phyloP scores from a whole-genome alignment of 805 yeast species.

The Candida silvatica region DNA sequence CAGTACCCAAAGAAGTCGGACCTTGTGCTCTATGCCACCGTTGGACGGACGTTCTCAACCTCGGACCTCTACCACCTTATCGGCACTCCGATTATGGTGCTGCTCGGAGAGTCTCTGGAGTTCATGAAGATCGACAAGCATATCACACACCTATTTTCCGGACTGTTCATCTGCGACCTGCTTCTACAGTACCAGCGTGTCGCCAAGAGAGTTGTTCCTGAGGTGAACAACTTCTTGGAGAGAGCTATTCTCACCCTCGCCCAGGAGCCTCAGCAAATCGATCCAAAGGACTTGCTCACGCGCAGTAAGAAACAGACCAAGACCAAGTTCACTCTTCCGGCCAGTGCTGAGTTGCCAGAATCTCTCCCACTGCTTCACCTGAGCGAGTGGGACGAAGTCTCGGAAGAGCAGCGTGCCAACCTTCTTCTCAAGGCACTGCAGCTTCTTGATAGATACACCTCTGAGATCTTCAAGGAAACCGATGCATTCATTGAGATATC shows the following conservation, averaged over 20 bases:
- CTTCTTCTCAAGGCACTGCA: slow-evolving; percentile 27
- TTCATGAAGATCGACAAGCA: slow-evolving; percentile 30
- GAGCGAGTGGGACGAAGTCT: slow-evolving; percentile 7
- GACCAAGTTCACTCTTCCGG: slow-evolving; percentile 13
- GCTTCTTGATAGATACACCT: slow-evolving; percentile 24
- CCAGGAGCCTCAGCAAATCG: slow-evolving; percentile 25
- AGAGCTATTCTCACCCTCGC: slow-evolving; percentile 37
- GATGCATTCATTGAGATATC: slow-evolving; percentile 53
- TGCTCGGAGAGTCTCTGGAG: slow-evolving; percentile 64
- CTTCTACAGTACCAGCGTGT: slow-evolving; percentile 67
- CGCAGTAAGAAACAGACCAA: slow-evolving; percentile 8
- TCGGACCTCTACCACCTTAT: slow-evolving; percentile 94
- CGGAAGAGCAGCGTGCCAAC: slow-evolving; percentile 14
- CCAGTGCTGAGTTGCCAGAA: slow-evolving; percentile 10
- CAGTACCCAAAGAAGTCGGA: slow-evolving; percentile 40
- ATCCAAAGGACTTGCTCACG: slow-evolving; percentile 13
- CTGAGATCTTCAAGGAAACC: slow-evolving; percentile 50
- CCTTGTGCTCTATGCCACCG: slow-evolving; percentile 54
- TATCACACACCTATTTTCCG: slow-evolving; percentile 34
- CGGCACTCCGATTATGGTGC: slow-evolving; percentile 72
- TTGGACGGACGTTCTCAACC: slow-evolving; percentile 81
- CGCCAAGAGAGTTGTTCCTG: slow-evolving; percentile 80
- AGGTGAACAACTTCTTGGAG: slow-evolving; percentile 52
- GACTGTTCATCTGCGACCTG: slow-evolving; percentile 58
- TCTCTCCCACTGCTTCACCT: slow-evolving; percentile 7